Conservation (phyloP, 108 stramenopile genomes). For the Cyclotella cryptica region DNA sequence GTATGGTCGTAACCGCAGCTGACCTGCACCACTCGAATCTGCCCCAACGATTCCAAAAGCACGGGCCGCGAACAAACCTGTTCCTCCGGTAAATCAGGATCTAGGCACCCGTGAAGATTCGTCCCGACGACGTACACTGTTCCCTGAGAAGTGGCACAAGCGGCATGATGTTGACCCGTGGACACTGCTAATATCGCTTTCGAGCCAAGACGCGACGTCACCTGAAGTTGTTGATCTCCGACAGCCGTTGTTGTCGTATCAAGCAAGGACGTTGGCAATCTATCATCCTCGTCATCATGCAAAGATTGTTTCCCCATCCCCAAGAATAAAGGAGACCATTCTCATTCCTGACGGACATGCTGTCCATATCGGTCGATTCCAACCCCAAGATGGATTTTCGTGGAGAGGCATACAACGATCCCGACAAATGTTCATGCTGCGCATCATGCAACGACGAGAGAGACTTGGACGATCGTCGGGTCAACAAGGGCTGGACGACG, state of each 20-base stretch:
- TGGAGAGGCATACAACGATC: constrained; percentile 21
- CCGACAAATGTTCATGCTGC: constrained; percentile 18
- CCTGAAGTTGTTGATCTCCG: constrained; percentile 18
- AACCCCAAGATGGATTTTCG: constrained; percentile 1
- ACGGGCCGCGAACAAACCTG: constrained; percentile 39
- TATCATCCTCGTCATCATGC: constrained; percentile 56
- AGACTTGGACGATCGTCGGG: neutral
- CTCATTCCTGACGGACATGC: constrained; percentile 9
- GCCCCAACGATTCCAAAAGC: constrained; percentile 57
- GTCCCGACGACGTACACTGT: constrained; percentile 60
- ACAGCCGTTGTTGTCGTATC: constrained; percentile 14
- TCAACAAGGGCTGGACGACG: constrained; percentile 13
- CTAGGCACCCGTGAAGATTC: constrained; percentile 69
- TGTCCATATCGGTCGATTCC: neutral
- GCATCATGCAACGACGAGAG: constrained; percentile 17
- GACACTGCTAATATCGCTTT: constrained; percentile 56
- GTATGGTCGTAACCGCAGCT: constrained; percentile 77
- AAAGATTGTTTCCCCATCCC: constrained; percentile 54
- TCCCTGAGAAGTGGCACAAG: constrained; percentile 63
- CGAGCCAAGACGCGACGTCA: constrained; percentile 60
- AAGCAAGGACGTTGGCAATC: constrained; percentile 15
- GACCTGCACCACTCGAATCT: constrained; percentile 60
- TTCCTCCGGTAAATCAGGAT: constrained; percentile 55
- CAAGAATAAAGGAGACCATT: constrained; percentile 54
- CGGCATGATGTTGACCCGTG: constrained; percentile 58